These are phyloP conservation scores for Chlorella sp. DNA, from an alignment of 139 green algal genomes.

Conservation along the genomic window DNA sequence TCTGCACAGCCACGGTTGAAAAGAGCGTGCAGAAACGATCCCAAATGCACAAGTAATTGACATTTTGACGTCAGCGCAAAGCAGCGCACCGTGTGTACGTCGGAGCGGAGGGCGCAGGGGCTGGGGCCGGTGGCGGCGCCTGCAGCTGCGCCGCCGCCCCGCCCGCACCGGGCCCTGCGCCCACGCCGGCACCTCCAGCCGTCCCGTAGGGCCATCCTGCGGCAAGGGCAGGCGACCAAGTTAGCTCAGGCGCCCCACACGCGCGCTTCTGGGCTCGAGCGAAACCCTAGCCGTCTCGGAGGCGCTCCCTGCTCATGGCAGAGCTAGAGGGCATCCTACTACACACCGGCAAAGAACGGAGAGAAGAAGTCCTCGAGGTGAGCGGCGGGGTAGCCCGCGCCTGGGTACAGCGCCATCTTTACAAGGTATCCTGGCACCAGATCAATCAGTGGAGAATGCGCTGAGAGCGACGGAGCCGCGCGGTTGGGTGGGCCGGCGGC, in stretches of 20 bases:
- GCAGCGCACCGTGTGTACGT: not conserved
- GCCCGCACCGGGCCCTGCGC: not conserved
- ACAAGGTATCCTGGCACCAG: too few relatives aligned
- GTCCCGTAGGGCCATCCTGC: conserved; percentile 4
- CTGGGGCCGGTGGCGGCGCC: not conserved
- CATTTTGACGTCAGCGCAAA: too few relatives aligned
- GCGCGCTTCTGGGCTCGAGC: too few relatives aligned
- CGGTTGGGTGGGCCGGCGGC: too few relatives aligned
- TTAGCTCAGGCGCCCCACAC: too few relatives aligned
- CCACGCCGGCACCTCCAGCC: not conserved
- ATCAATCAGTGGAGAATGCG: too few relatives aligned
- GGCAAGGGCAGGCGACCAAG: too few relatives aligned
- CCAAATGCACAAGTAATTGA: too few relatives aligned
- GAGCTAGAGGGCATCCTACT: not conserved
- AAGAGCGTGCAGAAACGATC: too few relatives aligned
- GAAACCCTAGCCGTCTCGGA: not conserved
- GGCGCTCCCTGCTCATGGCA: not conserved
- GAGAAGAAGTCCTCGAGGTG: conserved; percentile 24
- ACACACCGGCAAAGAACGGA: not conserved
- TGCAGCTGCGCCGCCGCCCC: not conserved
- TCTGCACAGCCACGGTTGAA: too few relatives aligned
- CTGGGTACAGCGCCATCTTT: too few relatives aligned
- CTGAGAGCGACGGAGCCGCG: too few relatives aligned
- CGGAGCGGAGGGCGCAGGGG: not conserved
- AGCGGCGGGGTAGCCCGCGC: not conserved